phyloP scores from a whole-genome alignment of 306 rosid species.

The Sechiopsis laciniata region DNA sequence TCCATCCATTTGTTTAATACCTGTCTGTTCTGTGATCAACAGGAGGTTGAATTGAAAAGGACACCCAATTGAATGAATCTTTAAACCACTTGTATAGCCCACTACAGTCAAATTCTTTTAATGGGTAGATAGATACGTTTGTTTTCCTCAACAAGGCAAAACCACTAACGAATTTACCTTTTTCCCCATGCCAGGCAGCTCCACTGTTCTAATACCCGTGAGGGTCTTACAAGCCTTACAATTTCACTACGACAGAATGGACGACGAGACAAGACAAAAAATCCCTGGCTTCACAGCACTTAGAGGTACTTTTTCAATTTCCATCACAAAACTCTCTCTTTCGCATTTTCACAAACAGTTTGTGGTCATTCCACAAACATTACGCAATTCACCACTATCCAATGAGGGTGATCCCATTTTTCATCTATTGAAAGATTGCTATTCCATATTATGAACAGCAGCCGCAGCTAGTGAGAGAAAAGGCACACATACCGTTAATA shows the following conservation, averaged over 20 bases:
- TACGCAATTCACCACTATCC: background rate
- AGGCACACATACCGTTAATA: conserved; percentile 39
- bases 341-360: conserved; percentile 10
- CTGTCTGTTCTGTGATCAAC: conserved; percentile 1
- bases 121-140: background rate
- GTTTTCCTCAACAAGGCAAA: conserved; percentile 3
- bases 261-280: conserved; percentile 41
- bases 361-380: background rate
- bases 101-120: background rate
- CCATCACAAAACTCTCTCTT: conserved; percentile 6
- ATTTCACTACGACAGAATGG: conserved; percentile 67
- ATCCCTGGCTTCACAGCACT: conserved; percentile 33
- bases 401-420: background rate
- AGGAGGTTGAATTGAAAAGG: background rate
- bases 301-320: conserved; percentile 34
- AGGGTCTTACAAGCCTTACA: conserved; percentile 86
- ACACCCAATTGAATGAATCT: conserved; percentile 1
- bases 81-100: conserved; percentile 7
- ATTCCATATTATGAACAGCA: conserved; percentile 18
- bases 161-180: background rate
- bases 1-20: background rate
- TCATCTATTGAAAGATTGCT: background rate
- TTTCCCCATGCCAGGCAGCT: conserved; percentile 29
- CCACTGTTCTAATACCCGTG: conserved; percentile 80
- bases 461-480: conserved; percentile 29